These are phyloP conservation scores for Penicillium sp. DNA, from an alignment of 2,329 filamentous ascomycete species.

Conservation along the genomic window DNA sequence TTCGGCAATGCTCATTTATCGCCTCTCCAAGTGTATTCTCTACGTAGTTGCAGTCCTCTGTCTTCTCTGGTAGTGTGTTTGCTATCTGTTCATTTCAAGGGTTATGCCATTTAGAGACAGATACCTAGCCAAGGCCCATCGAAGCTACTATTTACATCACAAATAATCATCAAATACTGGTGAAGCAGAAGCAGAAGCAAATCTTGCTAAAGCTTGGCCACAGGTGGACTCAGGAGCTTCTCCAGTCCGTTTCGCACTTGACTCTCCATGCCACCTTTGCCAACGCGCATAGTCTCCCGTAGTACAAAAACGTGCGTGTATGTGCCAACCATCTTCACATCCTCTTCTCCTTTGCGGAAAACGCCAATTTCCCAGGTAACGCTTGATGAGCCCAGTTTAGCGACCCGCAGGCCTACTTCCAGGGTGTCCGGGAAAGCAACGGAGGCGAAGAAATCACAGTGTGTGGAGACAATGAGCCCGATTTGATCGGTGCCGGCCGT, in stretches of 20 bases:
- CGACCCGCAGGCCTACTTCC: constrained; percentile 80
- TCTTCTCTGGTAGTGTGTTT: too few species aligned
- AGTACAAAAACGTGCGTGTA: constrained; percentile 92
- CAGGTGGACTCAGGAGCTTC: constrained; percentile 52
- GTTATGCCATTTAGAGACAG: neutral
- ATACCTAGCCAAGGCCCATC: neutral
- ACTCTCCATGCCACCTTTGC: constrained; percentile 56
- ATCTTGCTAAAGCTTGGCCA: constrained; percentile 32
- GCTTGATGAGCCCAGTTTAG: constrained; percentile 81
- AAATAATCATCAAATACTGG: neutral
- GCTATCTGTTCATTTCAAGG: neutral
- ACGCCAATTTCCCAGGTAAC: constrained; percentile 89
- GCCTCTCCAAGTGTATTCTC: too few species aligned
- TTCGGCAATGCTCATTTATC: too few species aligned
- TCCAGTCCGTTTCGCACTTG: constrained; percentile 58
- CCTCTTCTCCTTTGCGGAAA: constrained; percentile 73
- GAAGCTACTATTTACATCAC: constrained; percentile 5
- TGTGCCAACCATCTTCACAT: constrained; percentile 81
- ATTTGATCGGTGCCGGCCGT: constrained; percentile 61
- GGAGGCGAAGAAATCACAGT: constrained; percentile 82
- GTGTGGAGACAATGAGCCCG: constrained; percentile 81
- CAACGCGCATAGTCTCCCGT: constrained; percentile 70
- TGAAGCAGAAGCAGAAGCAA: neutral
- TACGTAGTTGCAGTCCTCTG: too few species aligned
- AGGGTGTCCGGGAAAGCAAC: constrained; percentile 81